Base-by-base conservation (phyloP, 2,329 filamentous ascomycete species). In the Arachnomyces sp. region DNA sequence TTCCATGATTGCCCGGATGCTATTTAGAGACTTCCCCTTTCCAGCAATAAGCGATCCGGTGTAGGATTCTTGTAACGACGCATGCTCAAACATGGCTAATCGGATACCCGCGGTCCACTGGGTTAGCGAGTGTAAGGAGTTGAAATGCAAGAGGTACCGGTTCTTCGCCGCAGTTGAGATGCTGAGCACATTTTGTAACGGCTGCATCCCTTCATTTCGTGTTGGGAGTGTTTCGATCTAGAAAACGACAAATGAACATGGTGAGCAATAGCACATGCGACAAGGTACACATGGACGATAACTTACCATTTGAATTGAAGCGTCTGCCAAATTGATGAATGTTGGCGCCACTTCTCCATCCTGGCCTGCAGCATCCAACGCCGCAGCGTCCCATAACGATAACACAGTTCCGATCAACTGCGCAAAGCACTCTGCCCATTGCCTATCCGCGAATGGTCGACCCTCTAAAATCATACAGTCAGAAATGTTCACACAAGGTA, bases 51-150 rank as follows among this genome's bases (percentile, higher is more conserved):
- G 70, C 14, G 90, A 90, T 5, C 92, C 92, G 0, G 92, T 98
- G 59, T 98, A 98, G 1, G 92, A 88, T 65, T 98, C 92, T 58
- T 96, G 90, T 28, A 98, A 70, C 0, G 86, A 87, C 1, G 88
- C 81, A 56, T 96, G 84, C 66, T 98, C 92, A 60, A 82, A 96
- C 77, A 96, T 94, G 53, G 90, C 77, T 15, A 98, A 77, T 34
- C 92, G 81, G 50, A 98, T 96, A 33, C 84, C 87, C 12, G 92
- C 84, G 1, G 92, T 94, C 92, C 92, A 98, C 64, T 96, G 89
- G 2, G 89, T 82, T 40, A 98, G 71, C 0, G 90, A 94, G 57
- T 94, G 84, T 50, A 90, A 79, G 0, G 90, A 94, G 61, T 93
- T 94, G 67, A 98, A 98, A 62, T 96, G 92, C 29, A 98, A 73